Evolutionary conservation across 192 early-diverging fungal species (phyloP), one percentile per base, ranked within the genome.

Genomic region (Rhizophagus prolifer): DNA sequence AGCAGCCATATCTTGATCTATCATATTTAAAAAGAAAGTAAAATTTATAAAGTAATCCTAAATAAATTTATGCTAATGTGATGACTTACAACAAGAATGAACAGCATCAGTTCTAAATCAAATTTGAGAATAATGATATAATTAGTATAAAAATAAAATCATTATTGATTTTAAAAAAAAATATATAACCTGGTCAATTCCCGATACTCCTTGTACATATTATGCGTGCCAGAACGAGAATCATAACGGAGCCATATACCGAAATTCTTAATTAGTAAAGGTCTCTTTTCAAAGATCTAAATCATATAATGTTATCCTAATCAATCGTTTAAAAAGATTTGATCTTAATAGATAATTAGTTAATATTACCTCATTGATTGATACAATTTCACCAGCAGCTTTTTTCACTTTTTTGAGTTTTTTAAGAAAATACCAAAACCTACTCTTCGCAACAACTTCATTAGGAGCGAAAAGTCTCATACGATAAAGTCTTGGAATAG

Each of bases 191-290:
- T 93, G 81, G 90, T 87, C 81, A 98, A 86, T 89, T 98, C 96
- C 81, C 98, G 94, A 95, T 97, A 99, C 92, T 99, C 97, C 94
- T 99, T 99, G 94, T 99, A 99, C 96, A 99, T 99, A 94, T 99
- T 99, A 95, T 99, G 98, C 78, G 97, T 99, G 79, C 97, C 97
- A 59, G 95, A 97, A 85, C 97, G 95, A 77, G 97, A 99, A 88
- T 99, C 92, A 91, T 99, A 99, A 81, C 97, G 95, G 78, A 99
- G 90, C 95, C 94, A 99, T 90, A 99, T 95, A 81, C 97, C 97
- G 84, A 90, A 99, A 94, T 96, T 99, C 92, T 98, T 99, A 82
- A 96, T 92, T 79, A 86, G 85, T 63, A 90, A 83, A 72, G 96
- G 95, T 83, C 93, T 92, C 86, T 96, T 92, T 90, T 98, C 97